Evolutionary conservation across 768 basidiomycete genomes (phyloP), one percentile per base, ranked within the genome.

Genomic region (Lentinula detonsa): DNA sequence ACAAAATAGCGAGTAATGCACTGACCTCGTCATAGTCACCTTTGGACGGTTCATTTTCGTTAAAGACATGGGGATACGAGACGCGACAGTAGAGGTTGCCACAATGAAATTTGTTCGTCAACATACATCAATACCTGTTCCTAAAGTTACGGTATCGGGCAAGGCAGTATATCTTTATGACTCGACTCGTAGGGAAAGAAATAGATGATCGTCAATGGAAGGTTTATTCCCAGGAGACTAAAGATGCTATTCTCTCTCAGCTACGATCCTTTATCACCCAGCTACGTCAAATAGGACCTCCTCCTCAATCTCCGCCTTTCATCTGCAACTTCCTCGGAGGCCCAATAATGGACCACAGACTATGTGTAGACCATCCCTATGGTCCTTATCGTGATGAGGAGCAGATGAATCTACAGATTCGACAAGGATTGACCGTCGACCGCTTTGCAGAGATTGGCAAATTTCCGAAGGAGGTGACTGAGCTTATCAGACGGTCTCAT

Each of bases 321-420:
- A 57, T 61, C 21, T 61, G 39, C 21, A 43, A 16, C 33, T 21
- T 61, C n/a, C 40, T 61, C 2, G 61, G 61, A 23, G 61, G 61
- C 15, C 61, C 61, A 5, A 33, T 61, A 21, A 35, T 33, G 21
- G 61, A 61, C 35, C 42, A 42, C 37, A 37, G 61, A 7, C 33
- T 61, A n/a, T 35, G 40, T 43, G 42, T 46, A 10, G 54, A 45
- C 23, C 52, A n/a, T 7, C 61, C 42, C 6, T 56, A 42, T n/a
- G 61, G 61, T n/a, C 61, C 61, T 21, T 61, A 43, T 61, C 18
- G 33, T 23, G 54, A 61, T 34, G 61, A 61, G 45, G 61, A 54
- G 54, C 53, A 61, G 35, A 55, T 61, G 53, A 61, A 61, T 33
- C 13, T 48, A 6, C 54, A 55, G 15, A 11, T 31, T 4, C 39